Percentiles rank a stretch among this genome's conserved stretches.
These are phyloP conservation scores for Bacidia rubella DNA, from an alignment of 495 filamentous ascomycete genomes.

Conservation along the genomic window DNA sequence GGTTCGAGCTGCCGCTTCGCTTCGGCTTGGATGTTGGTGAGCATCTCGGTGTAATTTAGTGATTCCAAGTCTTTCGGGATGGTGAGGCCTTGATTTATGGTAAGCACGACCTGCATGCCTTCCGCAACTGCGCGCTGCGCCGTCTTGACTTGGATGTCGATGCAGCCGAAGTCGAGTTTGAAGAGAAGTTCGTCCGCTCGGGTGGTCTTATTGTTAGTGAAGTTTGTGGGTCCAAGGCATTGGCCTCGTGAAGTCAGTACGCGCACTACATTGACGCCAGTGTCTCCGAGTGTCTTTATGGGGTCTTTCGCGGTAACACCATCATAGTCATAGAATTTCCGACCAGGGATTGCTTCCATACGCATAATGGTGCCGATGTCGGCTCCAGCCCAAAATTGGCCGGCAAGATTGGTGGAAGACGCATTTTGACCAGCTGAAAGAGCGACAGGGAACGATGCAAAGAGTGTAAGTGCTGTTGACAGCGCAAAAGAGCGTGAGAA, in stretches of 20 bases:
- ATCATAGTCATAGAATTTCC: conserved; percentile 15
- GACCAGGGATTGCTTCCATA: conserved; percentile 11
- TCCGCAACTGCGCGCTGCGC: conserved; percentile 10
- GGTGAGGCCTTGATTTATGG: conserved; percentile 14
- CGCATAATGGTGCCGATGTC: conserved; percentile 12
- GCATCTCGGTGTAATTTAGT: conserved; percentile 11
- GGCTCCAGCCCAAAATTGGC: conserved; percentile 13
- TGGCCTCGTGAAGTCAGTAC: conserved; percentile 6
- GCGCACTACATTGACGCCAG: conserved; percentile 14
- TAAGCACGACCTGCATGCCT: conserved; percentile 14
- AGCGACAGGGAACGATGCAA: not conserved
- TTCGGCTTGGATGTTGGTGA: conserved; percentile 9
- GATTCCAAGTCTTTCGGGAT: conserved; percentile 13
- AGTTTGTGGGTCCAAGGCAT: conserved; percentile 7
- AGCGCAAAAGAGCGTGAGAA: not conserved
- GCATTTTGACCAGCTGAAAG: not conserved
- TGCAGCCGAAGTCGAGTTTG: conserved; percentile 12
- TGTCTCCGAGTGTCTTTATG: conserved; percentile 13
- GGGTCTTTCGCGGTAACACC: conserved; percentile 16
- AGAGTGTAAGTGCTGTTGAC: not conserved
- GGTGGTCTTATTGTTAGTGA: conserved; percentile 4
- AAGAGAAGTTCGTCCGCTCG: conserved; percentile 10
- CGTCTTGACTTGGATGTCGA: conserved; percentile 13
- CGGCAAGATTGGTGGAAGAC: not conserved
- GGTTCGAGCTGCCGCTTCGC: conserved; percentile 15